Evolutionary conservation across 2,329 filamentous ascomycete genomes (phyloP).

Genomic region (Chaetomium olivaceum): DNA sequence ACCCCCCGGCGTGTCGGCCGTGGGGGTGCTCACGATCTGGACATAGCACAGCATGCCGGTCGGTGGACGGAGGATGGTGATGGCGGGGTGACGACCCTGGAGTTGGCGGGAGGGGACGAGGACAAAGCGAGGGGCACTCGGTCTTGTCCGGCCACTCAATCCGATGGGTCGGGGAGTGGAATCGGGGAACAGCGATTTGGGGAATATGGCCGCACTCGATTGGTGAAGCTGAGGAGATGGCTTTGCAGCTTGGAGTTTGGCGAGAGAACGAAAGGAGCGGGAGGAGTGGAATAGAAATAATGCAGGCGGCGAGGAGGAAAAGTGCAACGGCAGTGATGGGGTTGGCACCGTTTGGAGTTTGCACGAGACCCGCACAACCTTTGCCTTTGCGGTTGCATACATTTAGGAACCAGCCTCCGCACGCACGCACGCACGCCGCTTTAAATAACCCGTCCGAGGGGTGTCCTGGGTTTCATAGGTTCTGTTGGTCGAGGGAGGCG

Average conservation of each 20-base stretch:
- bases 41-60: slow-evolving; percentile 68
- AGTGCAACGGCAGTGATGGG: background rate
- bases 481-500: background rate
- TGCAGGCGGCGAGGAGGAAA: background rate
- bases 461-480: background rate
- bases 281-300: background rate
- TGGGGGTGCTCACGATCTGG: slow-evolving; percentile 78
- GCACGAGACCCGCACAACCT: slow-evolving; percentile 10
- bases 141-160: too few species aligned
- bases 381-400: slow-evolving; percentile 8
- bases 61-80: background rate
- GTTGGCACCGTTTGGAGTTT: slow-evolving; percentile 1
- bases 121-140: slow-evolving; percentile 4
- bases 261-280: background rate
- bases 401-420: slow-evolving; percentile 12
- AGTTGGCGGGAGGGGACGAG: slow-evolving; percentile 3
- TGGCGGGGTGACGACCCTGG: background rate
- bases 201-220: background rate
- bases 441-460: background rate
- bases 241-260: background rate
- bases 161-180: background rate
- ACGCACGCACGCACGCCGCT: background rate
- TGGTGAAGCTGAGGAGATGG: background rate
- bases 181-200: slow-evolving; percentile 8
- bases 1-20: slow-evolving; percentile 83